Percentiles rank a stretch among this genome's conserved stretches.
Conservation (phyloP, 2,329 filamentous ascomycete species). For the Gliomastix tumulicola region DNA sequence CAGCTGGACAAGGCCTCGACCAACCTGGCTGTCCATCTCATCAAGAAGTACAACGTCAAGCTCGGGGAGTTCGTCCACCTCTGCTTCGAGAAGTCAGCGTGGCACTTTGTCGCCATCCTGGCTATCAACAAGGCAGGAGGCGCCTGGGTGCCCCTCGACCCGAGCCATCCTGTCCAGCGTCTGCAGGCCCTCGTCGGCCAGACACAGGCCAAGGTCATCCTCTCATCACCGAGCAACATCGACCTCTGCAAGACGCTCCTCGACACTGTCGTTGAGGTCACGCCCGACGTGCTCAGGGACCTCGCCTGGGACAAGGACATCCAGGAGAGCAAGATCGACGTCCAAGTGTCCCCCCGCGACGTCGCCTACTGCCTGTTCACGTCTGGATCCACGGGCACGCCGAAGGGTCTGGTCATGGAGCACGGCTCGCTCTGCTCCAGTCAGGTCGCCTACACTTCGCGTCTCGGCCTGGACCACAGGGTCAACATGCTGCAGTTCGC, state of each 20-base stretch:
- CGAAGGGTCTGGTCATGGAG: slow-evolving; percentile 13
- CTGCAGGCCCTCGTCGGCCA: neutral
- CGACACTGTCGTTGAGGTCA: slow-evolving; percentile 1
- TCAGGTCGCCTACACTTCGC: neutral
- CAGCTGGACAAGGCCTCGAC: slow-evolving; percentile 16
- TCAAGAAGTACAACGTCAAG: slow-evolving; percentile 2
- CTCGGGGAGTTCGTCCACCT: slow-evolving; percentile 8
- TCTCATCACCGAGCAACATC: slow-evolving; percentile 1
- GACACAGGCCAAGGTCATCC: slow-evolving; percentile 1
- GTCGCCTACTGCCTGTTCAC: slow-evolving; percentile 9
- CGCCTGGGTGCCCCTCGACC: slow-evolving; percentile 13
- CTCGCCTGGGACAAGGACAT: too few relatives aligned
- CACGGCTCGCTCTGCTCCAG: slow-evolving; percentile 9
- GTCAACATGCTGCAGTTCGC: slow-evolving; percentile 6
- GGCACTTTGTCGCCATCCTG: slow-evolving; percentile 10
- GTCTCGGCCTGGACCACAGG: slow-evolving; percentile 9
- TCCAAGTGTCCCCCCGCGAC: slow-evolving; percentile 8
- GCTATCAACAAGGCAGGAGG: slow-evolving; percentile 14
- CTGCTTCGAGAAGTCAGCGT: slow-evolving; percentile 11
- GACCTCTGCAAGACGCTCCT: neutral
- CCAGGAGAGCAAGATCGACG: too few relatives aligned
- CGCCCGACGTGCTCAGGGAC: neutral
- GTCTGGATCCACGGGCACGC: slow-evolving; percentile 13
- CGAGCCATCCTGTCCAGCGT: slow-evolving; percentile 2
- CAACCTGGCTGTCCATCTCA: slow-evolving; percentile 6